Evolutionary conservation across 768 basidiomycete genomes (phyloP).

Genomic region (Coprinopsis cinerea): DNA sequence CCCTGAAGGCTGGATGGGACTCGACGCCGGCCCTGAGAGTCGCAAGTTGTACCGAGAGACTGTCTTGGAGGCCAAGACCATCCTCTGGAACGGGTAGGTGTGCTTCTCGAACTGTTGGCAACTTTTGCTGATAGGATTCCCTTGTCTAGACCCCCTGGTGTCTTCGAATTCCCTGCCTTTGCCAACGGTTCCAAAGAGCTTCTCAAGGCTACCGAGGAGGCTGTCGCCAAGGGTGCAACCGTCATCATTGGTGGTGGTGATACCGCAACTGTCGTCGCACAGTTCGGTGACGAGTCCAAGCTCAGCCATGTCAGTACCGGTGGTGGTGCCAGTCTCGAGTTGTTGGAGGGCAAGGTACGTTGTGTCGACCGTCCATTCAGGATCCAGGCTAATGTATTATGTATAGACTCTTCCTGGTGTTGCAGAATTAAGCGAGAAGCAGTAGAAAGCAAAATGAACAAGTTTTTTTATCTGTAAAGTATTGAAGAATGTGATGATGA

Average conservation of each 20-base stretch:
- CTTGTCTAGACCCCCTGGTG: conserved; percentile 77
- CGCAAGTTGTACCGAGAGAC: conserved; percentile 72
- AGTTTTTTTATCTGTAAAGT: too few relatives aligned
- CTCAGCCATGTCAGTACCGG: conserved; percentile 97
- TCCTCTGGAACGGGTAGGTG: conserved; percentile 97
- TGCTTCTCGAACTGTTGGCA: conserved; percentile 16
- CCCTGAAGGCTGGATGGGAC: conserved; percentile 90
- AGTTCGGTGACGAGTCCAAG: conserved; percentile 77
- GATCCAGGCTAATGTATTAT: conserved; percentile 13
- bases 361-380: background rate
- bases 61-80: conserved; percentile 86
- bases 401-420: conserved; percentile 84
- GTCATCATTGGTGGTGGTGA: conserved; percentile 97
- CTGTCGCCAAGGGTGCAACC: conserved; percentile 77
- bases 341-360: conserved; percentile 93
- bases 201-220: conserved; percentile 81
- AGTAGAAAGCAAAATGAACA: background rate
- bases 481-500: background rate
- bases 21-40: conserved; percentile 86
- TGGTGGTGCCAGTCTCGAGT: conserved; percentile 88
- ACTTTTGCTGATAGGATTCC: background rate
- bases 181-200: conserved; percentile 79
- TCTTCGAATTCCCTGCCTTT: conserved; percentile 95
- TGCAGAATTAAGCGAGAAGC: conserved; percentile 81
- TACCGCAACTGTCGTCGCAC: conserved; percentile 94